Base-by-base conservation (phyloP, 164 flowering plant species). In the Annona cherimola region DNA sequence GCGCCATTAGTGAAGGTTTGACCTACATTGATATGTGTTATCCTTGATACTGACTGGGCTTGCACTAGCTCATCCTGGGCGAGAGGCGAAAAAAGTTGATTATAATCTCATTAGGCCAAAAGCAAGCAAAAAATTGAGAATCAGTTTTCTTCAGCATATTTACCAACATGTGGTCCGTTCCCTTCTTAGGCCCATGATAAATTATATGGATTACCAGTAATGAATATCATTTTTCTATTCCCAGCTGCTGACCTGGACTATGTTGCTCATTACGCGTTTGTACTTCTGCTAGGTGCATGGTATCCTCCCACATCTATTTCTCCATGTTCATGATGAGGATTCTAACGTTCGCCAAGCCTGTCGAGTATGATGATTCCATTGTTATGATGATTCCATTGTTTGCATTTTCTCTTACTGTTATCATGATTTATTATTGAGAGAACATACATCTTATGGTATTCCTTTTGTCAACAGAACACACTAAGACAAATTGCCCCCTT, bases 281-380 rank as follows among this genome's bases (percentile, higher is more conserved):
- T 40, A 43, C n/a, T 42, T 18, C 67, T 74, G 61, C 54, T 82
- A 95, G 98, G 89, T 93, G 54, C 98, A 91, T 89, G 86, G 81
- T 71, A 77, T 81, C 46, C 72, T 95, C 18, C 93, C 98, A 42
- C 97, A 98, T 42, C 74, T 95, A 78, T 84, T 89, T 70, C 83
- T 95, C 63, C 99, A 95, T 80, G 81, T 95, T 41, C 86, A 89
- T 71, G 99, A 95, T 74, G 96, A 95, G 67, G 90, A 93, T 78
- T 67, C 79, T 71, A 76, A 77, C 73, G 91, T 93, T 4, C 79
- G 97, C 65, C 89, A 86, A 74, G 94, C 97, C 74, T 93, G 99
- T 73, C 84, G 92, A 86, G 98, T 93, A 87, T 61, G n/a, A 73
- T 62, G n/a, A 60, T 46, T 44, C 43, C 12, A 18, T 9, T 74